A percentile compares a stretch with the other conserved stretches of the same genome.
These are phyloP conservation scores for Aquilaria sinensis DNA, from an alignment of 345 rosid species.

Conservation along the genomic window DNA sequence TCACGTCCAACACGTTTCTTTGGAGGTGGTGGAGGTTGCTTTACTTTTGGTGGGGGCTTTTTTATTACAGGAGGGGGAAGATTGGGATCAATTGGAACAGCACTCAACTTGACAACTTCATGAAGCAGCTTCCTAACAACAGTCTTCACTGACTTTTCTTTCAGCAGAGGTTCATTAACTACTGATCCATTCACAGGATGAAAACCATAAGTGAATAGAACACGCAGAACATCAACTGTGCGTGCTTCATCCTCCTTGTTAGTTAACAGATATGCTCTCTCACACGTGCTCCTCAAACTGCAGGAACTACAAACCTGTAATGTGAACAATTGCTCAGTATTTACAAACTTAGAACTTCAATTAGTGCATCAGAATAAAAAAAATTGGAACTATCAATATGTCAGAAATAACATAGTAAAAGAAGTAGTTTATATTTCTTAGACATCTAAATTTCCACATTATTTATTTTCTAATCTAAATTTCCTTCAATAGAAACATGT, in stretches of 20 bases:
- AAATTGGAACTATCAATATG: not conserved
- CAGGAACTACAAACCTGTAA: constrained; percentile 94
- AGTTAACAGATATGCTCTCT: constrained; percentile 70
- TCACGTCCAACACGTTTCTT: constrained; percentile 92
- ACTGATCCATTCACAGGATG: constrained; percentile 52
- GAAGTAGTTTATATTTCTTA: no score
- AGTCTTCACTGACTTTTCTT: constrained; percentile 72
- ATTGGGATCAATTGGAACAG: constrained; percentile 90
- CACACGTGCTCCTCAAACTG: constrained; percentile 85
- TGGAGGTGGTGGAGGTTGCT: constrained; percentile 94
- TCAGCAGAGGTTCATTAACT: constrained; percentile 53
- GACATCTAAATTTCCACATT: no score
- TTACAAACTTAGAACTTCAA: not conserved
- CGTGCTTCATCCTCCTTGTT: constrained; percentile 97
- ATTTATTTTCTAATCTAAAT: no score
- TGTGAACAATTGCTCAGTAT: constrained; percentile 15
- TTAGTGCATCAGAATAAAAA: not conserved
- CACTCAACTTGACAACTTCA: constrained; percentile 80
- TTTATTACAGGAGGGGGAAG: constrained; percentile 86
- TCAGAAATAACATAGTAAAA: not conserved
- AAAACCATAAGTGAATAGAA: constrained; percentile 70
- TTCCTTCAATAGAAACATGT: no score
- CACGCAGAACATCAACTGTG: constrained; percentile 76
- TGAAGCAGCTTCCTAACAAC: constrained; percentile 84
- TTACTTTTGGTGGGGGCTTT: constrained; percentile 89